Percentiles rank a stretch among this genome's conserved stretches.
Conservation (phyloP, 768 basidiomycete species). For the Lanmaoa rubissima region DNA sequence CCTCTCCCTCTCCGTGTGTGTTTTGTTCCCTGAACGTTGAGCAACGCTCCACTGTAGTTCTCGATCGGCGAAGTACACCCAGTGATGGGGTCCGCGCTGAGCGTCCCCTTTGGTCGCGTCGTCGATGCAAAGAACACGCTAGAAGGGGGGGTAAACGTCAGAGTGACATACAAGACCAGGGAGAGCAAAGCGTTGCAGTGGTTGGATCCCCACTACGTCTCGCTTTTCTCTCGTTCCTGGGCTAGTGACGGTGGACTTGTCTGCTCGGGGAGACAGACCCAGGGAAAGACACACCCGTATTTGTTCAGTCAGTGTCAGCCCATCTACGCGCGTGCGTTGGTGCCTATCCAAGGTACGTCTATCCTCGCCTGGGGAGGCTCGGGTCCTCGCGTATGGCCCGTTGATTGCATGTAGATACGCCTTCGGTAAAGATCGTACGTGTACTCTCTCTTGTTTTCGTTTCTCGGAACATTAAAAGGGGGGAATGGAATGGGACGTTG, state of each 20-base stretch:
- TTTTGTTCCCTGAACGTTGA: background rate
- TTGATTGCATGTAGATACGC: constrained; percentile 55
- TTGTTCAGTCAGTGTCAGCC: constrained; percentile 96
- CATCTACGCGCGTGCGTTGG: constrained; percentile 79
- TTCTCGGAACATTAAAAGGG: background rate
- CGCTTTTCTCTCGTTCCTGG: background rate
- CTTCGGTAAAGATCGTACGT: constrained; percentile 80
- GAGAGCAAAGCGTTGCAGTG: constrained; percentile 81
- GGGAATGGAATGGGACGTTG: background rate
- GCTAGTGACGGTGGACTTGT: background rate
- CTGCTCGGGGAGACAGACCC: constrained; percentile 61
- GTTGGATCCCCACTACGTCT: constrained; percentile 70
- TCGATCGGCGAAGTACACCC: constrained; percentile 53
- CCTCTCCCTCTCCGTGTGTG: background rate
- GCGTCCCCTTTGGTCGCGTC: constrained; percentile 48
- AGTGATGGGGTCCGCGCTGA: constrained; percentile 76
- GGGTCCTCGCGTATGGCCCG: background rate
- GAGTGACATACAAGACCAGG: constrained; percentile 70
- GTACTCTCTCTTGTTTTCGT: background rate
- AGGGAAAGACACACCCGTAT: constrained; percentile 82
- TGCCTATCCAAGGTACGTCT: constrained; percentile 68
- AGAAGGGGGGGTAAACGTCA: constrained; percentile 40
- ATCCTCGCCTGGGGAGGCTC: no score
- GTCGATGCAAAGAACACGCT: constrained; percentile 26
- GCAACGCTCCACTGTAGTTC: constrained; percentile 38